These are phyloP conservation scores for Aciculoconidium aculeatum DNA, from an alignment of 805 yeast species.

Conservation along the genomic window DNA sequence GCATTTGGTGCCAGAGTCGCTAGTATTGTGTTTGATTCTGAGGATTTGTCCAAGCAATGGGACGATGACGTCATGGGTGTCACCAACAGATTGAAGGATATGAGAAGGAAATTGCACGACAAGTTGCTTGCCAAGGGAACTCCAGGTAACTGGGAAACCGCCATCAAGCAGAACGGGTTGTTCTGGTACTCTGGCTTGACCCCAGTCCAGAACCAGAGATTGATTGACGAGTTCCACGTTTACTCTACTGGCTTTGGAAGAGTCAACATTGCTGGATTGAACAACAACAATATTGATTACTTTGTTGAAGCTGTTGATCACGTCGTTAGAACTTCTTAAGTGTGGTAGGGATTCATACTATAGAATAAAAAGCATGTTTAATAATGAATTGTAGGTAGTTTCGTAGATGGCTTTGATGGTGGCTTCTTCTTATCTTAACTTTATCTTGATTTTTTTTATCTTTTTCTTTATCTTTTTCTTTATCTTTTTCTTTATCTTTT, in stretches of 20 bases:
- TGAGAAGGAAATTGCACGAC: slow-evolving; percentile 24
- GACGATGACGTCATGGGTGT: slow-evolving; percentile 27
- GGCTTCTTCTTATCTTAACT: too few species aligned
- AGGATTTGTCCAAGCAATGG: slow-evolving; percentile 20
- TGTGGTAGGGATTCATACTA: too few species aligned
- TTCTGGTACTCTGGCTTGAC: slow-evolving; percentile 42
- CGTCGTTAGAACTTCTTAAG: slow-evolving; percentile 29
- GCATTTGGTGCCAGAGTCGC: slow-evolving; percentile 43
- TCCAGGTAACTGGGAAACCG: slow-evolving; percentile 40
- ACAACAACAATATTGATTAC: slow-evolving; percentile 30
- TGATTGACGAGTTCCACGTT: slow-evolving; percentile 31
- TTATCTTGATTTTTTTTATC: too few species aligned
- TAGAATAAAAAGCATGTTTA: too few species aligned
- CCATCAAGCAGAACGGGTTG: slow-evolving; percentile 33
- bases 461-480: too few species aligned
- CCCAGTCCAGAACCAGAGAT: slow-evolving; percentile 23
- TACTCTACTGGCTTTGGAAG: slow-evolving; percentile 36
- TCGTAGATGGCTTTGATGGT: too few species aligned
- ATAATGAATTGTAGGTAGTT: too few species aligned
- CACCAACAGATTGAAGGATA: slow-evolving; percentile 23
- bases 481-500: too few species aligned
- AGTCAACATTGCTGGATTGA: slow-evolving; percentile 42
- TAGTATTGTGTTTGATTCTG: slow-evolving; percentile 9
- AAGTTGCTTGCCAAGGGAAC: slow-evolving; percentile 29
- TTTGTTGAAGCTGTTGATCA: slow-evolving; percentile 33